Percentiles rank a stretch among this genome's conserved stretches.
phyloP scores from a whole-genome alignment of 2,329 filamentous ascomycete species.

The Penicillium sp. region DNA sequence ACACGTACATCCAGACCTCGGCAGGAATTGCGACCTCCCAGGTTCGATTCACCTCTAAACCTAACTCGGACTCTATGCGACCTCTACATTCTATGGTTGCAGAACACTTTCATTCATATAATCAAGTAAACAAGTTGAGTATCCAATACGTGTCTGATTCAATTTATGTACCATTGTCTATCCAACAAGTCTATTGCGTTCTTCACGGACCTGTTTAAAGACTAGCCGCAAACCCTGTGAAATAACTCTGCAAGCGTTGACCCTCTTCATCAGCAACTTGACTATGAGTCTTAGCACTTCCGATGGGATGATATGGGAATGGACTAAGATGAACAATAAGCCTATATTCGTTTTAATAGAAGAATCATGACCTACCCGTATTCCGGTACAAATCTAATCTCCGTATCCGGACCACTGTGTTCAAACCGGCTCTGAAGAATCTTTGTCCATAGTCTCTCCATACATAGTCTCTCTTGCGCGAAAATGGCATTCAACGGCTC shows the following conservation, averaged over 20 bases:
- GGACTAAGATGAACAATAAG: conserved; percentile 11
- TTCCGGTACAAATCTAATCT: conserved; percentile 14
- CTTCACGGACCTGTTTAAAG: no score
- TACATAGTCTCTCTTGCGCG: conserved; percentile 29
- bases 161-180: no score
- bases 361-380: conserved; percentile 10
- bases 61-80: no score
- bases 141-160: no score
- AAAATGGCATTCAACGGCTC: conserved; percentile 34
- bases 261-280: conserved; percentile 23
- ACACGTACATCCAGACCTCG: no score
- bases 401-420: conserved; percentile 1
- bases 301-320: conserved; percentile 23
- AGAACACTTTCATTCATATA: no score
- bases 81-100: no score
- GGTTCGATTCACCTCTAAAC: no score
- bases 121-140: no score
- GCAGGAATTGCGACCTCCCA: no score
- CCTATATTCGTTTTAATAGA: not conserved
- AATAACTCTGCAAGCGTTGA: conserved; percentile 13
- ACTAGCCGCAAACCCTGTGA: not conserved
- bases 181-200: no score
- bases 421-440: conserved; percentile 11
- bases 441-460: conserved; percentile 28
- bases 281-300: conserved; percentile 12